A percentile compares a stretch with the other conserved stretches of the same genome.
phyloP scores from a whole-genome alignment of 495 filamentous ascomycete species.

The Penicillium coffeae region DNA sequence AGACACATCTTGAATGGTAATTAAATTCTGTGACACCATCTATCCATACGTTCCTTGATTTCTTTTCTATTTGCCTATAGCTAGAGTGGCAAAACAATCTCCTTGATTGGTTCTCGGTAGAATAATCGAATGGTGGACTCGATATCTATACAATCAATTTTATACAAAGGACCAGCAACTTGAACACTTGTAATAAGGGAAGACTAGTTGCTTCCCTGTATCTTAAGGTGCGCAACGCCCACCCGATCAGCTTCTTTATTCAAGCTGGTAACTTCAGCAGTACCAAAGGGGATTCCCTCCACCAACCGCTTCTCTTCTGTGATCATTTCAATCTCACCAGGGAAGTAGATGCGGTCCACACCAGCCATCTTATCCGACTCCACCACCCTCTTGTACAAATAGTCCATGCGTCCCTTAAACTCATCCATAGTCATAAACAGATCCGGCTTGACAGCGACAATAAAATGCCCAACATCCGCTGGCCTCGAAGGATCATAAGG shows the following conservation, averaged over 20 bases:
- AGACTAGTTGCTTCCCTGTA: not conserved
- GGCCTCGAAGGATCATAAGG: slow-evolving; percentile 67
- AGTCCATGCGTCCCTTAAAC: slow-evolving; percentile 66
- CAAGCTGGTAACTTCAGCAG: slow-evolving; percentile 60
- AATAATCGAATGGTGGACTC: not conserved
- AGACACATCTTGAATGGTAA: slow-evolving; percentile 21
- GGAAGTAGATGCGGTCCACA: slow-evolving; percentile 75
- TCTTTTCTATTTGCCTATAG: not conserved
- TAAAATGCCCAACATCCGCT: slow-evolving; percentile 72
- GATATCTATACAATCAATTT: not conserved
- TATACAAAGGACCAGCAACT: no score
- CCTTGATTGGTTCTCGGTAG: not conserved
- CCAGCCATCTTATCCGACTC: slow-evolving; percentile 62
- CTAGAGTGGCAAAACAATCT: not conserved
- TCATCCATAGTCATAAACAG: slow-evolving; percentile 69
- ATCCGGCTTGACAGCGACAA: slow-evolving; percentile 72
- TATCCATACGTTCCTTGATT: not conserved
- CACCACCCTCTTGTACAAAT: slow-evolving; percentile 61
- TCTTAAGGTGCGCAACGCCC: slow-evolving; percentile 33
- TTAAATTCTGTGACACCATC: slow-evolving; percentile 18
- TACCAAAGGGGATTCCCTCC: slow-evolving; percentile 62
- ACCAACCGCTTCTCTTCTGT: slow-evolving; percentile 50
- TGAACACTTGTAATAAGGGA: not conserved
- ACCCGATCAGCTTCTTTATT: slow-evolving; percentile 63
- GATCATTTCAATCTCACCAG: slow-evolving; percentile 71